Evolutionary conservation across 441 rosid species (phyloP).

Genomic region (Macaranga tanarius): DNA sequence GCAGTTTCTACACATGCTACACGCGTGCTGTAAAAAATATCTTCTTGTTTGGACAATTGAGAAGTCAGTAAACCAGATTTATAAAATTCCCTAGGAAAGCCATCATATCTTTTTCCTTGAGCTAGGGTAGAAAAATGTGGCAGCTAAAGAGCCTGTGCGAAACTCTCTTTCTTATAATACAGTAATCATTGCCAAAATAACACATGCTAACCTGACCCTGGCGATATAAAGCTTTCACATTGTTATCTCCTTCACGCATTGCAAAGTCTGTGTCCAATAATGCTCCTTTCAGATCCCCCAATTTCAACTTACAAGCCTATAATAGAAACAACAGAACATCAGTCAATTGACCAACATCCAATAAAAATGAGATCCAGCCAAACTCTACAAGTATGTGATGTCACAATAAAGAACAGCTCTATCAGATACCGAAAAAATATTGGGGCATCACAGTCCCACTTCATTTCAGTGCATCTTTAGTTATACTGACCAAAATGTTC

Average conservation of each 20-base stretch:
- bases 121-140: no score
- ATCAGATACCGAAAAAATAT: not conserved
- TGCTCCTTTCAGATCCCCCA: conserved; percentile 88
- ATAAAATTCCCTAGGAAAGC: no score
- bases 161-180: conserved; percentile 10
- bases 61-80: no score
- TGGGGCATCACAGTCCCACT: not conserved
- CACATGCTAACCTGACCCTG: conserved; percentile 77
- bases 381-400: not conserved
- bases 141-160: conserved; percentile 6
- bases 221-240: conserved; percentile 88
- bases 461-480: not conserved
- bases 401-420: not conserved
- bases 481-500: not conserved
- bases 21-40: no score
- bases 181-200: conserved; percentile 10
- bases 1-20: not conserved
- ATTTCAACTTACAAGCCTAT: conserved; percentile 84
- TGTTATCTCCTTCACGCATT: conserved; percentile 81
- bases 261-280: conserved; percentile 83
- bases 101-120: not conserved
- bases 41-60: no score
- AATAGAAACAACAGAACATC: conserved; percentile 18
- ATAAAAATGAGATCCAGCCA: not conserved
- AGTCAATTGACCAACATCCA: not conserved